phyloP scores from a whole-genome alignment of 31 red algal species.

The Asparagopsis taxiformis region DNA sequence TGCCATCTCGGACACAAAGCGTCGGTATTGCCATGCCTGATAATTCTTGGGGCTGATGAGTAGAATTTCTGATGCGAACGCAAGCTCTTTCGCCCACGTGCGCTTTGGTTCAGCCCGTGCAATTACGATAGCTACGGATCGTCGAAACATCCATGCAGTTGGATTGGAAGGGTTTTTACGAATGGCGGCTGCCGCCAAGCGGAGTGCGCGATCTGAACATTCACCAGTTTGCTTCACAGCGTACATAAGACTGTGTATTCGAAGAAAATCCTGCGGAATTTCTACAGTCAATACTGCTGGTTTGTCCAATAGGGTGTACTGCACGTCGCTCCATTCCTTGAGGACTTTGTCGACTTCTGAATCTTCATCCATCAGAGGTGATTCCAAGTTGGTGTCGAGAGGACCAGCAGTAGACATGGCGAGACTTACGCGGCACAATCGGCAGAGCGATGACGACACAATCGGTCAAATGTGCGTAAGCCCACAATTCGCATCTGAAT shows the following conservation, averaged over 20 bases:
- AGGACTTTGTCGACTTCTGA: too few species aligned
- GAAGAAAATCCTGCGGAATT: conserved; percentile 12
- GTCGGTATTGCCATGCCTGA: conserved; percentile 79
- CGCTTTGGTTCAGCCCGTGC: conserved; percentile 1
- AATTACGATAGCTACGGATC: conserved; percentile 23
- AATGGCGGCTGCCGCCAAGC: conserved; percentile 45
- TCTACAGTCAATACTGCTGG: conserved; percentile 12
- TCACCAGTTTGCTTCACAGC: conserved; percentile 34
- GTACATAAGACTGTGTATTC: conserved; percentile 46
- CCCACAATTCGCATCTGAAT: too few species aligned
- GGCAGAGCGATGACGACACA: too few species aligned
- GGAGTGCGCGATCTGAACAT: conserved; percentile 28
- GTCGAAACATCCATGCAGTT: conserved; percentile 67
- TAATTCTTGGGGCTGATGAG: conserved; percentile 35
- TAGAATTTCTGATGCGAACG: conserved; percentile 15
- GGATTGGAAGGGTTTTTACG: conserved; percentile 32
- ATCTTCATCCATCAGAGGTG: too few species aligned
- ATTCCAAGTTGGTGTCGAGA: too few species aligned
- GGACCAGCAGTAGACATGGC: too few species aligned
- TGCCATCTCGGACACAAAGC: conserved; percentile 21
- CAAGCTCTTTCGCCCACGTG: conserved; percentile 45
- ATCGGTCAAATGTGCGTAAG: too few species aligned
- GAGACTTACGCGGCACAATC: too few species aligned
- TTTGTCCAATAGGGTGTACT: conserved; percentile 15
- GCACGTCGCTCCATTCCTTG: conserved; percentile 10